Evolutionary conservation across 1,139 yeast genomes (phyloP), one percentile per base, ranked within the genome.

Genomic region (Taphrina betulina): DNA sequence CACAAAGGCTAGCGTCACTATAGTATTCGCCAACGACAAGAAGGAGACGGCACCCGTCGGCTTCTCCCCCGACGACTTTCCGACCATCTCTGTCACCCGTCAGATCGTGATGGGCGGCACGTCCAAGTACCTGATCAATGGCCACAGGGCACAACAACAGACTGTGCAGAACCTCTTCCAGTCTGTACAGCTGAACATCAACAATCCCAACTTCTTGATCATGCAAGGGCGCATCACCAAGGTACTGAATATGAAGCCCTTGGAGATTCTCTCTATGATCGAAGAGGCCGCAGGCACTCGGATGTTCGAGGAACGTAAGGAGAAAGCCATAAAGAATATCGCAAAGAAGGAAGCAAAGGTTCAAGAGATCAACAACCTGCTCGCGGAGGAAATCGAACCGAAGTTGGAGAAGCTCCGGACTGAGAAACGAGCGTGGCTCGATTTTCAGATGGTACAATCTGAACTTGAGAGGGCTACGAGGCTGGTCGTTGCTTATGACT

Each of bases 221-320:
- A 92, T 94, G 98, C 99, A 94, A 71, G 99, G 99, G 59, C 85
- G 88, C 67, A 94, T 94, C 71, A 94, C 98, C 33, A 92, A 94
- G 68, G 97, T 94, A 59, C 77, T 94, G 66, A 92, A 94, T 69
- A 92, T 92, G 98, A 89, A 87, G 66, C 95, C 98, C 0, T 72
- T 80, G 1, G 98, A 94, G 68, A 86, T 90, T 33, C 72, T 94
- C 63, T 83, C 96, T 2, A 76, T 92, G 63, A 89, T 94, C 60
- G 98, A 92, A 71, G 99, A 94, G 71, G 98, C 98, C 0, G 96
- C 98, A 0, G 98, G 99, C 5, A 94, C 98, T 0, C 80, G 95
- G 61, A 87, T 94, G 76, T 94, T 88, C 67, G 98, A 92, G 68
- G 95, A 89, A 62, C 79, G 96, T 60, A 83, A 92, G 64, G 95